Base-by-base conservation (phyloP, 2,329 filamentous ascomycete species). In the Aspergillus ochraceoroseus region DNA sequence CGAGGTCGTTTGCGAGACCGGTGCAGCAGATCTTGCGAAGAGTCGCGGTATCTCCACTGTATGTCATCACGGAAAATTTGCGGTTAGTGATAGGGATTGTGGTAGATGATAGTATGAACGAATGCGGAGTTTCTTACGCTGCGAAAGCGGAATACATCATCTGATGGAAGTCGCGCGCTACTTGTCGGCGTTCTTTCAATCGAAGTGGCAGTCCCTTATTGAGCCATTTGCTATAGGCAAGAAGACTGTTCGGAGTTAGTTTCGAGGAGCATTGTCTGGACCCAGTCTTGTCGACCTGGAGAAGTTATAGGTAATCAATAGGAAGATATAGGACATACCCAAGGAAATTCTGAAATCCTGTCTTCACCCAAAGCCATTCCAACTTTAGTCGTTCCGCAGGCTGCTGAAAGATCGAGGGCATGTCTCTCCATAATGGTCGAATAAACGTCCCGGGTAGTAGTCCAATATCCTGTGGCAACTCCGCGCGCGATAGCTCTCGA, bases 101-200 rank as follows among this genome's bases (percentile, higher is more conserved):
- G 18, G 20, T 15, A 12, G 12, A 9, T 9, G n/a, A 19, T 2
- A 13, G 12, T 23, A 19, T 12, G 1, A 12, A 13, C 20, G 7
- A 8, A 3, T 2, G n/a, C 15, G n/a, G 12, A n/a, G 25, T 7
- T 7, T 58, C 62, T 51, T 67, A 73, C 53, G 47, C 51, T 15
- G 72, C 70, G 46, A 74, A 71, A 14, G 66, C 61, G 15, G 52
- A 62, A 53, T 74, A 75, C 66, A 75, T 70, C 17, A 56, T 46
- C 31, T 59, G 44, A 43, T 75, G 70, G n/a, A 74, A 56, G 6
- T 60, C 48, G 27, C 56, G 55, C 7, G 65, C 69, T 26, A 66
- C 57, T 7, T 49, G 37, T 12, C 65, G 62, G 26, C 68, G 57
- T 28, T 63, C 53, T 14, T 46, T 48, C 15, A 65, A 39, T n/a